A percentile compares a stretch with the other conserved stretches of the same genome.
These are phyloP conservation scores for Picea abies DNA, from an alignment of 83 land plant genomes.

Conservation along the genomic window DNA sequence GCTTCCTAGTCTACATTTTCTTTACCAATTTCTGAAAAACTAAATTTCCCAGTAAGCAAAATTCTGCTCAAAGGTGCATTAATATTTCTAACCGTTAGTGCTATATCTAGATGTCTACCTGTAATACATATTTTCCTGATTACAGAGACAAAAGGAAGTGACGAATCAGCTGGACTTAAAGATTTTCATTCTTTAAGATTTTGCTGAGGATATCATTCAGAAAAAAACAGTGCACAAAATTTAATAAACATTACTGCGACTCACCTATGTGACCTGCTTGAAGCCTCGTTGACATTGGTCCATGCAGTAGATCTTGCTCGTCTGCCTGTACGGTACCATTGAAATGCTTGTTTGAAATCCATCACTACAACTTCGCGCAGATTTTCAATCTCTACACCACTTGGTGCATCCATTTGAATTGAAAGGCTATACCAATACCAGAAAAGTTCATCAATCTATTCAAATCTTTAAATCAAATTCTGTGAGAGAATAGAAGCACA, in stretches of 20 bases:
- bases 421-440: conserved; percentile 55
- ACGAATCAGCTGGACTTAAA: not conserved
- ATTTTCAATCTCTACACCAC: conserved; percentile 77
- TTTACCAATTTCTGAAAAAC: not conserved
- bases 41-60: not conserved
- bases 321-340: conserved; percentile 66
- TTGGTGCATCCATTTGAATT: conserved; percentile 68
- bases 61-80: not conserved
- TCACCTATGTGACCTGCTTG: conserved; percentile 97
- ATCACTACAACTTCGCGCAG: conserved; percentile 60
- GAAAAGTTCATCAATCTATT: conserved; percentile 14
- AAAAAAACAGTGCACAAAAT: not conserved
- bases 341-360: conserved; percentile 62
- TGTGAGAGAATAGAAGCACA: not conserved
- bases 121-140: not conserved
- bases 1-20: conserved; percentile 19
- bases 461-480: not conserved
- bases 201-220: not conserved
- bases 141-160: not conserved
- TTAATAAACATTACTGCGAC: conserved; percentile 12
- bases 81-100: not conserved
- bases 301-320: conserved; percentile 75
- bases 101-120: not conserved
- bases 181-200: not conserved
- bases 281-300: conserved; percentile 85